Percentiles rank a stretch among this genome's conserved stretches.
phyloP scores from a whole-genome alignment of 2,329 filamentous ascomycete species.

The Tolypocladium endophyticum region DNA sequence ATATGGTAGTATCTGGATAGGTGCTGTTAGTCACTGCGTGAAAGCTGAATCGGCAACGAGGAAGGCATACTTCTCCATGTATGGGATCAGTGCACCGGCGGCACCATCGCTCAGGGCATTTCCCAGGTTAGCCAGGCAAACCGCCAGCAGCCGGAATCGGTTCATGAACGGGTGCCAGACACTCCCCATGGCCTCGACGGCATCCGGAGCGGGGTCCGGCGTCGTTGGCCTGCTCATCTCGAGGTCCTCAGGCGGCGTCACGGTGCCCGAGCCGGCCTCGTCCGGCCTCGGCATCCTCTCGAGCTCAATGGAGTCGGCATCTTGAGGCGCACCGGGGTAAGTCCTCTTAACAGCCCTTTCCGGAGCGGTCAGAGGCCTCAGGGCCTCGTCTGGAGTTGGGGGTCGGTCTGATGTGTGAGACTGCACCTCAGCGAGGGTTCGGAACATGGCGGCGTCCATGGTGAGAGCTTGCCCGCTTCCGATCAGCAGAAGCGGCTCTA shows the following conservation, averaged over 20 bases:
- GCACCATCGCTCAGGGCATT: conserved; percentile 67
- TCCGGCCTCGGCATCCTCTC: conserved; percentile 9
- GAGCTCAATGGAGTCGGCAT: conserved; percentile 17
- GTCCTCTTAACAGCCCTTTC: conserved; percentile 26
- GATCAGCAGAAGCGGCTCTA: neutral
- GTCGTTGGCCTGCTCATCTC: conserved; percentile 45
- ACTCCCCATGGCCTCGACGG: conserved; percentile 40
- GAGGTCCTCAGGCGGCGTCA: conserved; percentile 20
- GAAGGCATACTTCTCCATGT: conserved; percentile 52
- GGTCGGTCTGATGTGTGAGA: conserved; percentile 9
- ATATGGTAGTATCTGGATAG: conserved; percentile 52
- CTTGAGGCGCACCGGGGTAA: conserved; percentile 26
- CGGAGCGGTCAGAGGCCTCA: conserved; percentile 17
- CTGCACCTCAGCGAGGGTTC: conserved; percentile 21
- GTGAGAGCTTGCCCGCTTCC: neutral
- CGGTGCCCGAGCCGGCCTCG: conserved; percentile 2
- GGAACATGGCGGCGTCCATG: conserved; percentile 24
- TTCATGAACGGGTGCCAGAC: conserved; percentile 56
- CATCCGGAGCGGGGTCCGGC: conserved; percentile 24
- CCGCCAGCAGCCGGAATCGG: conserved; percentile 54
- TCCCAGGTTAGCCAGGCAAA: conserved; percentile 55
- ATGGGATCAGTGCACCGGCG: conserved; percentile 69
- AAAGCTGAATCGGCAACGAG: neutral
- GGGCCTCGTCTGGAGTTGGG: conserved; percentile 8
- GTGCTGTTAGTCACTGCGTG: neutral